Evolutionary conservation across 805 yeast genomes (phyloP).

Genomic region (Kodamaea jinghongensis): DNA sequence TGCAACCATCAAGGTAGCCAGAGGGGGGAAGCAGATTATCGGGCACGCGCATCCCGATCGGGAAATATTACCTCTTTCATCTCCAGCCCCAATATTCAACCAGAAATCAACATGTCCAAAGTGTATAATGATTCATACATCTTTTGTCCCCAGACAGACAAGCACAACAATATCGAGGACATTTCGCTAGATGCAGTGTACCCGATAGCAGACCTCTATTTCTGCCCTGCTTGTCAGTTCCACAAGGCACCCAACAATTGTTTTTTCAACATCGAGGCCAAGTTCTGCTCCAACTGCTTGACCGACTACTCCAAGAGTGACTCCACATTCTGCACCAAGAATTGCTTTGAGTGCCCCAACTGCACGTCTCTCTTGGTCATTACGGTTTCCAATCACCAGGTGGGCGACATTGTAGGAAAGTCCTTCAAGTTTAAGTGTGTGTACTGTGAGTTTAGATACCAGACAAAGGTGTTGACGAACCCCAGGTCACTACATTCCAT

Average conservation of each 20-base stretch:
- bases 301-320: slow-evolving; percentile 29
- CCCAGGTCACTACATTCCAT: slow-evolving; percentile 40
- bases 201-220: slow-evolving; percentile 25
- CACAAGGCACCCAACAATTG: slow-evolving; percentile 29
- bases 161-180: slow-evolving; percentile 8
- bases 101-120: slow-evolving; percentile 18
- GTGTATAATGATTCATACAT: slow-evolving; percentile 21
- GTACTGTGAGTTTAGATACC: slow-evolving; percentile 32
- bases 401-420: slow-evolving; percentile 23
- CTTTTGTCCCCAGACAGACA: slow-evolving; percentile 17
- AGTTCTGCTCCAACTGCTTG: slow-evolving; percentile 39
- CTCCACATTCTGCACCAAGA: slow-evolving; percentile 28
- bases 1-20: too few relatives aligned
- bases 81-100: neutral
- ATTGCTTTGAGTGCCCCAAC: slow-evolving; percentile 39
- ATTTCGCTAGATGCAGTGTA: slow-evolving; percentile 11
- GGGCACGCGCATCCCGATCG: too few relatives aligned
- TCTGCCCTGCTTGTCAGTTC: slow-evolving; percentile 38
- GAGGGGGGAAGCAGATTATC: too few relatives aligned
- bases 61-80: neutral
- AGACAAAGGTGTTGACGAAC: slow-evolving; percentile 35
- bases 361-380: slow-evolving; percentile 30
- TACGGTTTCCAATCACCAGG: slow-evolving; percentile 14
- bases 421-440: slow-evolving; percentile 39
- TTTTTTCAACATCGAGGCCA: slow-evolving; percentile 21